phyloP scores from a whole-genome alignment of 2,329 filamentous ascomycete genomes.

The Coleophoma cylindrospora region DNA sequence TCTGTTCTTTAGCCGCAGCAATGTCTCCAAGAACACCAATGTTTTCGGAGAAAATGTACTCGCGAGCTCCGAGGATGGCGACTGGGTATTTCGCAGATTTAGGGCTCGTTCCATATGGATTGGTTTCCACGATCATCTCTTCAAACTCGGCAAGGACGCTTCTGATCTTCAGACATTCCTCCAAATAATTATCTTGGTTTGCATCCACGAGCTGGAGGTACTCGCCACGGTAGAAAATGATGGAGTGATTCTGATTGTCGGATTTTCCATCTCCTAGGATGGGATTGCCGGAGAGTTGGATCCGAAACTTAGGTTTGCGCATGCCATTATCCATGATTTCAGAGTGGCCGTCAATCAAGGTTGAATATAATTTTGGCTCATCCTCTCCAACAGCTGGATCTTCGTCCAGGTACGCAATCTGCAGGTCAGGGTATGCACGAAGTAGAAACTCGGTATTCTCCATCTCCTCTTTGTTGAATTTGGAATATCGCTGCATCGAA shows the following conservation, averaged over 20 bases:
- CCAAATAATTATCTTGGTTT: slow-evolving; percentile 99
- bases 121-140: slow-evolving; percentile 95
- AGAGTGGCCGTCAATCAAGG: slow-evolving; percentile 93
- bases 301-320: slow-evolving; percentile 93
- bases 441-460: slow-evolving; percentile 98
- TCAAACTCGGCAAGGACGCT: slow-evolving; percentile 97
- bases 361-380: slow-evolving; percentile 91
- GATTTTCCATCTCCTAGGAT: slow-evolving; percentile 98
- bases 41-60: slow-evolving; percentile 99
- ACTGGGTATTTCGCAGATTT: slow-evolving; percentile 71
- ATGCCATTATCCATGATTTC: slow-evolving; percentile 98
- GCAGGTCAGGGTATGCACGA: slow-evolving; percentile 92
- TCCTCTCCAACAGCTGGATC: slow-evolving; percentile 74
- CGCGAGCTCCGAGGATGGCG: slow-evolving; percentile 94
- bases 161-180: slow-evolving; percentile 97
- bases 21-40: slow-evolving; percentile 98
- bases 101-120: slow-evolving; percentile 93
- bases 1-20: slow-evolving; percentile 98
- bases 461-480: slow-evolving; percentile 99
- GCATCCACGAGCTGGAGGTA: slow-evolving; percentile 99
- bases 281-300: slow-evolving; percentile 96
- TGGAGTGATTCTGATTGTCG: slow-evolving; percentile 96
- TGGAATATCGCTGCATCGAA: slow-evolving; percentile 98
- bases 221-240: slow-evolving; percentile 99
- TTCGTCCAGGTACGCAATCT: slow-evolving; percentile 98